Conservation (phyloP, 176 grass and related monocot species). For the Hordeum vulgare region MorexV3_pseudomolecules_assembly NC_058523.1:9736183-9736682, state of each 20-base stretch:
- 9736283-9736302: slow-evolving; percentile 56
- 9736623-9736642: slow-evolving; percentile 76
- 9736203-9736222: slow-evolving; percentile 48
- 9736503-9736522: no score
- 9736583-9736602: slow-evolving; percentile 53
- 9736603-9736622: slow-evolving; percentile 58
- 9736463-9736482: slow-evolving; percentile 70
- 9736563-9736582: slow-evolving; percentile 69
- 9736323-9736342: slow-evolving; percentile 64
- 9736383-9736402: slow-evolving; percentile 65
- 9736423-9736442: slow-evolving; percentile 78
- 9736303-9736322: slow-evolving; percentile 56
- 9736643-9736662: slow-evolving; percentile 57
- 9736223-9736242: slow-evolving; percentile 59
- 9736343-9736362: slow-evolving; percentile 57
- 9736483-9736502: slow-evolving; percentile 42
- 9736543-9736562: slow-evolving; percentile 73
- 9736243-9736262: slow-evolving; percentile 44
- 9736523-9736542: slow-evolving; percentile 41
- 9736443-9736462: slow-evolving; percentile 76
- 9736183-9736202: slow-evolving; percentile 70
- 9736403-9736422: slow-evolving; percentile 65
- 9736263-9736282: slow-evolving; percentile 76
- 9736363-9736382: slow-evolving; percentile 55
- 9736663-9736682: slow-evolving; percentile 52